These are phyloP conservation scores for Tephrocybe sp. DNA, from an alignment of 768 basidiomycete species.

Conservation along the genomic window DNA sequence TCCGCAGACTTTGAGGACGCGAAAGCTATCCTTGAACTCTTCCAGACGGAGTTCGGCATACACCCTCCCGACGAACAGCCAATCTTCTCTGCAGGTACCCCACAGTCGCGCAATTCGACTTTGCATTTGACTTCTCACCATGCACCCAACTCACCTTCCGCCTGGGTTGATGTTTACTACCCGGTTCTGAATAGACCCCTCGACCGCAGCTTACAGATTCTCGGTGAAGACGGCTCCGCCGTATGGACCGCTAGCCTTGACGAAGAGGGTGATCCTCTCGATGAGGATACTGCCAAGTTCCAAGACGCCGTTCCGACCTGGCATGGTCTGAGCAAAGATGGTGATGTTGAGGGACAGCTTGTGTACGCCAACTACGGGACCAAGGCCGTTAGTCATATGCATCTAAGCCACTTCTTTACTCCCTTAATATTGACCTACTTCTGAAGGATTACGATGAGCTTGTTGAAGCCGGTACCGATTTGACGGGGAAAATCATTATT, in stretches of 20 bases:
- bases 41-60: slow-evolving; percentile 65
- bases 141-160: slow-evolving; percentile 44
- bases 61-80: slow-evolving; percentile 40
- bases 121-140: slow-evolving; percentile 45
- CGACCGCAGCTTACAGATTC: slow-evolving; percentile 63
- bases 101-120: slow-evolving; percentile 65
- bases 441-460: slow-evolving; percentile 50
- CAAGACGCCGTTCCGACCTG: slow-evolving; percentile 72
- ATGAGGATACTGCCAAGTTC: slow-evolving; percentile 69
- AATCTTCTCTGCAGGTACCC: slow-evolving; percentile 69
- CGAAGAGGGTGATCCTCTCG: slow-evolving; percentile 67
- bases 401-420: not conserved
- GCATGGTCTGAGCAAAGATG: slow-evolving; percentile 80
- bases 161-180: slow-evolving; percentile 88
- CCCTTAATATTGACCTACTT: not conserved
- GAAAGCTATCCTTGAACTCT: slow-evolving; percentile 60
- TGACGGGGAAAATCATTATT: slow-evolving; percentile 77
- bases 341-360: slow-evolving; percentile 65
- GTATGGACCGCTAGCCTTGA: slow-evolving; percentile 72
- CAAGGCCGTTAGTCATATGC: slow-evolving; percentile 41
- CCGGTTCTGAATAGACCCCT: slow-evolving; percentile 82
- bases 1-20: slow-evolving; percentile 61
- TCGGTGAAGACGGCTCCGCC: slow-evolving; percentile 50
- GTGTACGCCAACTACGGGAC: slow-evolving; percentile 82
- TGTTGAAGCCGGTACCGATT: slow-evolving; percentile 58